A percentile compares a stretch with the other conserved stretches of the same genome.
These are phyloP conservation scores for Hypoxylon subgilvum DNA, from an alignment of 495 filamentous ascomycete species.

Conservation along the genomic window DNA sequence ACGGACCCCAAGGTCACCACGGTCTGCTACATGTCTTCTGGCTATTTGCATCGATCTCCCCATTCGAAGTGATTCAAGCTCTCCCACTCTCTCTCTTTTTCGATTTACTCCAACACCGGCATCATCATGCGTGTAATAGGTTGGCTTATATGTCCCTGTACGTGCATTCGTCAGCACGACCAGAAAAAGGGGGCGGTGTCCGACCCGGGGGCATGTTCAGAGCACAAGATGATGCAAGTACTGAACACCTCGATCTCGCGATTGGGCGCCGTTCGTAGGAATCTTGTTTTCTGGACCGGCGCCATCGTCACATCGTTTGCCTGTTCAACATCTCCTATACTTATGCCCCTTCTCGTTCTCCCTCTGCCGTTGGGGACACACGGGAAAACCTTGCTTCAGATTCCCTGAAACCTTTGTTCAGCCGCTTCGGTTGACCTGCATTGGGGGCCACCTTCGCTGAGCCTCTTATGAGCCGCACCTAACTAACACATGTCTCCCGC, in stretches of 20 bases:
- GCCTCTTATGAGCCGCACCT: conserved; percentile 45
- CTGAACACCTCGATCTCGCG: conserved; percentile 3
- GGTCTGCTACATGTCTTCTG: conserved; percentile 14
- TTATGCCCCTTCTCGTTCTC: background rate
- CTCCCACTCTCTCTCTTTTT: background rate
- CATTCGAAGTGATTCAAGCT: conserved; percentile 6
- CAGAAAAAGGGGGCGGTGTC: conserved; percentile 32
- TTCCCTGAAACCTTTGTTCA: conserved; percentile 39
- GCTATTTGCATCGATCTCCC: conserved; percentile 20
- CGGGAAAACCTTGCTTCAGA: conserved; percentile 30
- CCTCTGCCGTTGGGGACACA: conserved; percentile 25
- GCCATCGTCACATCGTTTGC: background rate
- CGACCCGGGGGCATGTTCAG: conserved; percentile 25
- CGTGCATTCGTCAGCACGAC: conserved; percentile 23
- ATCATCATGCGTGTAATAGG: background rate
- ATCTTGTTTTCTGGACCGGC: conserved; percentile 6
- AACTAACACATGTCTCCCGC: conserved; percentile 39
- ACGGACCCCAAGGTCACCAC: conserved; percentile 32
- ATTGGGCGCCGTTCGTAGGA: conserved; percentile 19
- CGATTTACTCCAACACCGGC: background rate
- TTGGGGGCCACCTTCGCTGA: conserved; percentile 36
- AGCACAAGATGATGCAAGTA: conserved; percentile 29
- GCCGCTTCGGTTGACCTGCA: conserved; percentile 41
- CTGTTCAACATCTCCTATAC: background rate
- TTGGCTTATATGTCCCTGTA: background rate